Percentiles rank a stretch among this genome's conserved stretches.
Conservation (phyloP, 2,329 filamentous ascomycete species). For the Aspergillus carbonarius region DNA sequence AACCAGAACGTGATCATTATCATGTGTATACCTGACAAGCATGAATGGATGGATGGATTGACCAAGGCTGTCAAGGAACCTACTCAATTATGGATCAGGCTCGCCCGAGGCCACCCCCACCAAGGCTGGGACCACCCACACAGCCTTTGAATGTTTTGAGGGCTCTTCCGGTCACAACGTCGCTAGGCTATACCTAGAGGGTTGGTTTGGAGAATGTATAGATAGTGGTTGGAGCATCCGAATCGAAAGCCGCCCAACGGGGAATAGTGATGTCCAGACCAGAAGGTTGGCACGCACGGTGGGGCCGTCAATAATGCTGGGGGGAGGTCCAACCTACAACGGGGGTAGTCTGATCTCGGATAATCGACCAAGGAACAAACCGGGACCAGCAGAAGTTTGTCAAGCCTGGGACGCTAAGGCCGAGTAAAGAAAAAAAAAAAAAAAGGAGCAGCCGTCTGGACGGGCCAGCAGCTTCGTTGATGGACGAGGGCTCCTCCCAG, state of each 20-base stretch:
- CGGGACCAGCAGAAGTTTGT: not conserved
- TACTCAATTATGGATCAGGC: not conserved
- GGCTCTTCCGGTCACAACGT: not conserved
- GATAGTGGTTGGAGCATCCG: not conserved
- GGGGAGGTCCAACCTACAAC: not conserved
- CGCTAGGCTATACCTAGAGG: not conserved
- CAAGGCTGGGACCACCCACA: not conserved
- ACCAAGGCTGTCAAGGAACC: not conserved
- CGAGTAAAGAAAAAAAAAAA: not conserved
- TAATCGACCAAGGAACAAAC: no score
- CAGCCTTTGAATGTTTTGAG: not conserved
- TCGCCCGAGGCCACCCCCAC: not conserved
- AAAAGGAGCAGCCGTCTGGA: not conserved
- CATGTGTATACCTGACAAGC: not conserved
- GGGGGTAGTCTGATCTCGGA: not conserved
- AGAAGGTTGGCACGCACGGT: not conserved
- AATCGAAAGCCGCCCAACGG: not conserved
- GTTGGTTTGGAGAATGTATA: not conserved
- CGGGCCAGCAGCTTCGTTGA: not conserved
- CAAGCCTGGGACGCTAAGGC: not conserved
- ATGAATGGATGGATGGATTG: not conserved
- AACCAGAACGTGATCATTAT: not conserved
- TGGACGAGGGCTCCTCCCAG: not conserved
- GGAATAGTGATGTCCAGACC: conserved; percentile 9
- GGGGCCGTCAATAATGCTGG: conserved; percentile 1